Conservation (phyloP, 495 filamentous ascomycete species). For the Entonaema liquescens region DNA sequence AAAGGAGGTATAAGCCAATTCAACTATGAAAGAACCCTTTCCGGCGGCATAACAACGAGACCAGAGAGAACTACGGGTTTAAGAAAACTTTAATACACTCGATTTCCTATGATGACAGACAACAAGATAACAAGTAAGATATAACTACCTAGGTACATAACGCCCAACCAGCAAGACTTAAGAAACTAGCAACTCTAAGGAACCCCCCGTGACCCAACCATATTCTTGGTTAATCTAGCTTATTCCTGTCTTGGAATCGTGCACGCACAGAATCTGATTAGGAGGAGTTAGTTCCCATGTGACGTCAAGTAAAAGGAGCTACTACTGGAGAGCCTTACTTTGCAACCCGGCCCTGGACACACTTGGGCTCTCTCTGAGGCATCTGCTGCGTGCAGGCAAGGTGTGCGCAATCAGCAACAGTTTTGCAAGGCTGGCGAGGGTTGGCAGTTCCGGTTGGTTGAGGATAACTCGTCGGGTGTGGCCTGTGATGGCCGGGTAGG, state of each 20-base stretch:
- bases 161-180: not conserved
- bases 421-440: constrained; percentile 8
- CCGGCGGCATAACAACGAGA: too few relatives aligned
- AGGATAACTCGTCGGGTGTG: constrained; percentile 7
- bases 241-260: not conserved
- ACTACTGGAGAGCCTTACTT: constrained; percentile 8
- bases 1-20: too few relatives aligned
- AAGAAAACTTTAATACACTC: too few relatives aligned
- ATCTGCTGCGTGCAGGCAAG: constrained; percentile 4
- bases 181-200: not conserved
- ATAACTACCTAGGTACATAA: not conserved
- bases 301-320: not conserved
- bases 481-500: constrained; percentile 11
- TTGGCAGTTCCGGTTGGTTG: constrained; percentile 2
- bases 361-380: not conserved
- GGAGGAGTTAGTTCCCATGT: not conserved
- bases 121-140: not conserved
- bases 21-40: too few relatives aligned
- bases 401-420: constrained; percentile 7
- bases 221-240: too few relatives aligned
- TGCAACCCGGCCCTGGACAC: constrained; percentile 5
- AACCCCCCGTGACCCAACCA: not conserved
- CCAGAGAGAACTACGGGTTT: too few relatives aligned
- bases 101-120: too few relatives aligned
- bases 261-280: constrained; percentile 17